phyloP scores from a whole-genome alignment of 129 eudicot genomes.

The Calendula officinalis region DNA sequence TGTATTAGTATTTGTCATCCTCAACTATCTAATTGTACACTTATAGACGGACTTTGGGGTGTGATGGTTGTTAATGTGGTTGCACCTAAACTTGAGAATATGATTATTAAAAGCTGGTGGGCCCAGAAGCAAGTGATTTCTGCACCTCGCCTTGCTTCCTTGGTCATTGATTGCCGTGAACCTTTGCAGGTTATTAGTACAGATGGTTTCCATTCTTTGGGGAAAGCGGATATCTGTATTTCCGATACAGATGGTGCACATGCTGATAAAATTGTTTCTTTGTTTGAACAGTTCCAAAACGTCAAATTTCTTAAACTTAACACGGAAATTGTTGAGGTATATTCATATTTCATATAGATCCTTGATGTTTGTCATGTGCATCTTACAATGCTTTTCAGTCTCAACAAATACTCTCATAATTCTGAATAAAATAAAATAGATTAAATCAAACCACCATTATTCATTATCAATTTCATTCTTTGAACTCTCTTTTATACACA shows the following conservation, averaged over 20 bases:
- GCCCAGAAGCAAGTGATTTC: background rate
- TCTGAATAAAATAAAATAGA: background rate
- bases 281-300: conserved; percentile 4
- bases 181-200: background rate
- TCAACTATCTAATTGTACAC: conserved; percentile 9
- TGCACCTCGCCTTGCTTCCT: conserved; percentile 22
- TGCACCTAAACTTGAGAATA: conserved; percentile 20
- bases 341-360: background rate
- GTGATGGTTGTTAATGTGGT: conserved; percentile 7
- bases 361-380: background rate
- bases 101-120: background rate
- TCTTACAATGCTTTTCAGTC: background rate
- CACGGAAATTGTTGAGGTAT: conserved; percentile 9
- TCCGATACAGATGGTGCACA: background rate
- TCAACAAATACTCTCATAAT: background rate
- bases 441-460: no score
- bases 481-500: background rate
- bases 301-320: conserved; percentile 18
- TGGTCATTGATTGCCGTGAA: background rate
- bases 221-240: conserved; percentile 14
- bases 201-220: background rate
- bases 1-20: background rate
- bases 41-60: background rate
- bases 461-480: background rate
- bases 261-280: background rate